Percentiles rank a stretch among this genome's conserved stretches.
Conservation (phyloP, 1,284 basidiomycete genomes). For the Tremellales sp. region DNA sequence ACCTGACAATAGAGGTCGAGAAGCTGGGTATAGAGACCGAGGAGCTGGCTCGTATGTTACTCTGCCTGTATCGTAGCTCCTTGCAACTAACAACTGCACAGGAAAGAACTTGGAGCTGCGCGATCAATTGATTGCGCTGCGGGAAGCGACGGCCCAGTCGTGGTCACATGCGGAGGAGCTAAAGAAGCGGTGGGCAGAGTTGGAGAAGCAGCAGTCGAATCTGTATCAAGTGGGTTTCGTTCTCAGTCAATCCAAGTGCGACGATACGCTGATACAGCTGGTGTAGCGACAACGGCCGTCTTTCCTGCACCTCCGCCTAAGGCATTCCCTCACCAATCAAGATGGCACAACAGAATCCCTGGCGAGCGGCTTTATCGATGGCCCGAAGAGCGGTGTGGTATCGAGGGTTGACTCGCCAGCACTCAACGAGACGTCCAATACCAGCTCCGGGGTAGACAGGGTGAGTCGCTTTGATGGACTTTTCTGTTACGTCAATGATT, state of each 20-base stretch:
- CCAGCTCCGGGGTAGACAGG: constrained; percentile 6
- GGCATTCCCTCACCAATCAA: constrained; percentile 79
- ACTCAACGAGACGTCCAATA: constrained; percentile 1
- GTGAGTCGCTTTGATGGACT: constrained; percentile 30
- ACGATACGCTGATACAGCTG: neutral
- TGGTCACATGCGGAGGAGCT: constrained; percentile 78
- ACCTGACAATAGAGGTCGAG: constrained; percentile 67
- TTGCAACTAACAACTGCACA: constrained; percentile 40
- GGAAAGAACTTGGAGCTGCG: constrained; percentile 71
- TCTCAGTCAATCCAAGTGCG: too few relatives aligned
- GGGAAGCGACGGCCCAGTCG: constrained; percentile 73
- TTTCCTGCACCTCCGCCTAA: constrained; percentile 77
- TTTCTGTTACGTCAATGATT: constrained; percentile 48
- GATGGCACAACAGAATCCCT: constrained; percentile 81
- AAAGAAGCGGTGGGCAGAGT: constrained; percentile 73
- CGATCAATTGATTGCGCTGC: constrained; percentile 65
- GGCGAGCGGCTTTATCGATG: constrained; percentile 72
- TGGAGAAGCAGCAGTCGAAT: constrained; percentile 79
- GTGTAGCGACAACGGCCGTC: constrained; percentile 72
- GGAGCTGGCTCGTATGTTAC: constrained; percentile 67
- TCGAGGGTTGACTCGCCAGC: constrained; percentile 47
- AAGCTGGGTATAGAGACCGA: constrained; percentile 78
- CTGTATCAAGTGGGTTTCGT: constrained; percentile 68
- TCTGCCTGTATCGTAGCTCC: neutral
- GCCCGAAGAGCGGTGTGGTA: constrained; percentile 38